phyloP scores from a whole-genome alignment of 1,284 basidiomycete species.

The Baeospora myosura region DNA sequence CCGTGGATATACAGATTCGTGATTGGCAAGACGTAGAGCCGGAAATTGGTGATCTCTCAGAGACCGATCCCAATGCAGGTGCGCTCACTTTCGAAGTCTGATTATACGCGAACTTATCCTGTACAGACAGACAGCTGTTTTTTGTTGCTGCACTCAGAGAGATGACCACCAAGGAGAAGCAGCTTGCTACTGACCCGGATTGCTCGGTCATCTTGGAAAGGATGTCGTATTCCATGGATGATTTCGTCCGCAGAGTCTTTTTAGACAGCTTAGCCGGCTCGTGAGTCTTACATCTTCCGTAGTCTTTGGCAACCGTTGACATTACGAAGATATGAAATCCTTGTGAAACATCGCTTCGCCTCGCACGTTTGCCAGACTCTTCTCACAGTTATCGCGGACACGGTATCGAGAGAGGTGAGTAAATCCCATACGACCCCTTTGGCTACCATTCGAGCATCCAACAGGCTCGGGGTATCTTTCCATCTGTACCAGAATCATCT shows the following conservation, averaged over 20 bases:
- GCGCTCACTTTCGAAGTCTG: conserved; percentile 17
- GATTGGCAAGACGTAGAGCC: conserved; percentile 66
- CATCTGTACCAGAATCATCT: conserved; percentile 39
- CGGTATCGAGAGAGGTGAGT: conserved; percentile 73
- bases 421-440: background rate
- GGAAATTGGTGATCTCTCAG: conserved; percentile 36
- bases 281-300: conserved; percentile 41
- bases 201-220: conserved; percentile 84
- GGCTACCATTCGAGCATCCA: conserved; percentile 4
- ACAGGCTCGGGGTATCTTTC: conserved; percentile 60
- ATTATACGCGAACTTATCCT: conserved; percentile 6
- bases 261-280: conserved; percentile 79
- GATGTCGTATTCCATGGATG: conserved; percentile 87
- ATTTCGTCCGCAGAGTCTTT: conserved; percentile 85
- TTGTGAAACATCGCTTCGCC: conserved; percentile 78
- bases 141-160: conserved; percentile 79
- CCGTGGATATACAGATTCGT: conserved; percentile 77
- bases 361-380: conserved; percentile 92
- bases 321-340: conserved; percentile 48
- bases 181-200: conserved; percentile 86
- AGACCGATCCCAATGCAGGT: conserved; percentile 73
- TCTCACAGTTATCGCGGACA: conserved; percentile 65
- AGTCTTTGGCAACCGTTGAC: conserved; percentile 3
- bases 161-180: conserved; percentile 80
- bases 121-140: conserved; percentile 72